Evolutionary conservation across 2,329 filamentous ascomycete genomes (phyloP).

Genomic region (Talaromyces rugulosus): DNA sequence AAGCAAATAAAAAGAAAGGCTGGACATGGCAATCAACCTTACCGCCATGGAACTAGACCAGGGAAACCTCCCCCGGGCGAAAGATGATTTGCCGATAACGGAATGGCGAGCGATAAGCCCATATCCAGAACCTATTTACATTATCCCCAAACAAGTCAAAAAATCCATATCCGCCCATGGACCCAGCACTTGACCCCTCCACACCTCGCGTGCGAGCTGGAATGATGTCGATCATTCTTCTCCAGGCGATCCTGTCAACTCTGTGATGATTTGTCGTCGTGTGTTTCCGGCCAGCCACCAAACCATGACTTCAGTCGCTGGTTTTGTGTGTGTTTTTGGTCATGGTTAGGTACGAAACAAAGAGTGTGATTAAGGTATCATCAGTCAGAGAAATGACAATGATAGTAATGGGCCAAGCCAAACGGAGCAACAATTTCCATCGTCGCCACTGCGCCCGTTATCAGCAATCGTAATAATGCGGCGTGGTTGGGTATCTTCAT

Average conservation of each 20-base stretch:
- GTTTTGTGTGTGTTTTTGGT: not conserved
- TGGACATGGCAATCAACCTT: too few relatives aligned
- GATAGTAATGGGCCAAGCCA: slow-evolving; percentile 29
- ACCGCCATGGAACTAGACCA: not conserved
- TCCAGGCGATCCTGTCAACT: slow-evolving; percentile 2
- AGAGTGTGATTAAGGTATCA: not conserved
- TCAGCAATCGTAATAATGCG: not conserved
- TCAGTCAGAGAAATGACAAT: not conserved
- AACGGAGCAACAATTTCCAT: slow-evolving; percentile 45
- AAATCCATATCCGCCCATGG: slow-evolving; percentile 20
- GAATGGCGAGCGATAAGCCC: not conserved
- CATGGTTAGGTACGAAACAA: not conserved
- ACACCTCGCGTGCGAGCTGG: slow-evolving; percentile 16
- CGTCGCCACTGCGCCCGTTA: not conserved
- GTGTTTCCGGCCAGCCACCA: not conserved
- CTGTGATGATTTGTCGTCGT: not conserved
- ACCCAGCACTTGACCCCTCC: slow-evolving; percentile 13
- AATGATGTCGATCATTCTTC: slow-evolving; percentile 7
- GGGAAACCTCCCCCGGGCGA: not conserved
- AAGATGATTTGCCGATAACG: not conserved
- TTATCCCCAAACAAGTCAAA: slow-evolving; percentile 29
- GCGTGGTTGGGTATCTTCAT: not conserved
- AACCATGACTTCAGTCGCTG: not conserved
- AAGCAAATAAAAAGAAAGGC: not conserved
- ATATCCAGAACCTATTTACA: not conserved